These are phyloP conservation scores for Lipomyces sp. DNA, from an alignment of 805 yeast species.

Conservation along the genomic window DNA sequence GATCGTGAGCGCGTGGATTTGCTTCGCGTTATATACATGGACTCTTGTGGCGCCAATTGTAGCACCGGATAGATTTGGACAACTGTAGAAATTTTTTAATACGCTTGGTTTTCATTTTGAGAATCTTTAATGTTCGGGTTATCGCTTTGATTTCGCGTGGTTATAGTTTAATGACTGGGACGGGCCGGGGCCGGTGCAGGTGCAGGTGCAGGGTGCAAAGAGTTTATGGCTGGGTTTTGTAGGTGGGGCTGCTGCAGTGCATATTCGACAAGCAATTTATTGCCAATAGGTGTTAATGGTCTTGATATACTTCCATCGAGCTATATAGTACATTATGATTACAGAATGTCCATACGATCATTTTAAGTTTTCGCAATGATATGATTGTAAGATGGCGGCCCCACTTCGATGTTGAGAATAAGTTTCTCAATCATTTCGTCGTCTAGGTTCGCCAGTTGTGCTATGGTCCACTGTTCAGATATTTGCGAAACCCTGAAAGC, in stretches of 20 bases:
- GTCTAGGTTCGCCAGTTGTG: constrained; percentile 26
- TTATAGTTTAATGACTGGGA: not conserved
- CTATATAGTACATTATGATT: not conserved
- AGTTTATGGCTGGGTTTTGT: not conserved
- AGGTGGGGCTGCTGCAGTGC: not conserved
- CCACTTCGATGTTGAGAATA: constrained; percentile 15
- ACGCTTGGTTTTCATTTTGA: not conserved
- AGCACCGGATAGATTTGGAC: constrained; percentile 81
- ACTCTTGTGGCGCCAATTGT: constrained; percentile 86
- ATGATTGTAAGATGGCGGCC: constrained; percentile 30
- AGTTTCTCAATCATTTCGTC: constrained; percentile 19
- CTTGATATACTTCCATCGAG: not conserved
- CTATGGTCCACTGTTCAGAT: constrained; percentile 34
- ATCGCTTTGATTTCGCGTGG: not conserved
- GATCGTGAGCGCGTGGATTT: constrained; percentile 88
- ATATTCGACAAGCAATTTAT: not conserved
- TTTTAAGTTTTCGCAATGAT: not conserved
- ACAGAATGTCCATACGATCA: no score
- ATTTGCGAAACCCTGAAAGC: constrained; percentile 24
- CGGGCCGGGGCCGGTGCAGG: not conserved
- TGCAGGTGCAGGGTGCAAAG: not conserved
- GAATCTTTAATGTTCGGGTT: not conserved
- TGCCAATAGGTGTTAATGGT: not conserved
- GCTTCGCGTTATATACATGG: constrained; percentile 87
- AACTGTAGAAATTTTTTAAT: constrained; percentile 6